Base-by-base conservation (phyloP, 2,329 filamentous ascomycete genomes). In the Curvularia lunata region DNA sequence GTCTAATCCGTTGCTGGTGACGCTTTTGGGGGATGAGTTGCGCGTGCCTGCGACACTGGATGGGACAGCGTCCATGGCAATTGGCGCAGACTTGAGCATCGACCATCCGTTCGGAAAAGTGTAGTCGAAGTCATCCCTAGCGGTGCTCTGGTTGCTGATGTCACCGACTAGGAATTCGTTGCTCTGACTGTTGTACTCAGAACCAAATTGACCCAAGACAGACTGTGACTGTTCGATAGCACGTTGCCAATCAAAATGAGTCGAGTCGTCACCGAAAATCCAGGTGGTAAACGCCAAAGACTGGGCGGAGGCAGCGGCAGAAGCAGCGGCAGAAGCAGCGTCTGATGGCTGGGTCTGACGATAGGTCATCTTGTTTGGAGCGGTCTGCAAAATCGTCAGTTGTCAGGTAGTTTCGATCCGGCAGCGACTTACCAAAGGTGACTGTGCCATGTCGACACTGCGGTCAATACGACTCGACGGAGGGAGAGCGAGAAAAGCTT, bases 1-100 rank as follows among this genome's bases (percentile, higher is more conserved):
- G 51, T 57, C 37, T 32, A 61, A 12, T 13, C 49, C 50, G 2
- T 70, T 65, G 51, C 65, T 69, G 43, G 52, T 54, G 23, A 60
- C 59, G 52, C 69, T 73, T 45, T 56, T 63, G 1, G 70, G 65
- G 19, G 71, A 74, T 18, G 28, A 10, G 28, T 30, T 30, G 6
- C 2, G 8, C 8, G 28, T 12, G 46, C 50, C 18, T 41, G 41
- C 12, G 54, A 48, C 23, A 61, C 10, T 37, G 28, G 49, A 43
- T 25, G 40, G 13, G 27, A 27, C 25, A 27, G 25, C 8, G 25
- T 27, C 8, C 6, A 27, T 1, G 6, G 25, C 25, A 27, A 27
- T 27, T 27, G 25, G 25, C 4, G 6, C 25, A 27, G 25, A n/a
- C 32, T 28, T 40, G 6, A 51, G 32, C 23, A 56, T 43, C 7